Evolutionary conservation across 345 rosid genomes (phyloP).

Genomic region (Xanthoceras sorbifolium): DNA sequence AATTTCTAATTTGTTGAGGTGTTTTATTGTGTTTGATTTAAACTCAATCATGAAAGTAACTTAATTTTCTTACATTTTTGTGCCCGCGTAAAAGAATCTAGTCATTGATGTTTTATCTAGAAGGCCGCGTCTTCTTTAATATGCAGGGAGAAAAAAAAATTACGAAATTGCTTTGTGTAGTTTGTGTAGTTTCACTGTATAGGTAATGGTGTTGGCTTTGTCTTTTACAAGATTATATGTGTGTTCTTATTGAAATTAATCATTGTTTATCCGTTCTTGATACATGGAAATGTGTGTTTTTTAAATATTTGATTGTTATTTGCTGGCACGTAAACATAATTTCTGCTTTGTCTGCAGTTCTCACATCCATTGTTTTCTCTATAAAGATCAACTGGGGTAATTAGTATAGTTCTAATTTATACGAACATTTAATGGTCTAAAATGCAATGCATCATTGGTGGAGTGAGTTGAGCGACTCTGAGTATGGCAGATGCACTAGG

Average conservation of each 20-base stretch:
- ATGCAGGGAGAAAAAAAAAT: neutral
- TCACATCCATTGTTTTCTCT: neutral
- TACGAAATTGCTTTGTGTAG: neutral
- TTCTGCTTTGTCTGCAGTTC: neutral
- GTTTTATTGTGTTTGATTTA: conserved; percentile 1
- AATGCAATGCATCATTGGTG: neutral
- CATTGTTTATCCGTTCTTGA: neutral
- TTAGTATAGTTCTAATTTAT: neutral
- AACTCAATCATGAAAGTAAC: neutral
- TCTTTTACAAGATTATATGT: neutral
- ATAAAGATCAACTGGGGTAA: neutral
- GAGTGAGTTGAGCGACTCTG: no score
- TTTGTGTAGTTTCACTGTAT: neutral
- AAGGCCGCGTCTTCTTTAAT: neutral
- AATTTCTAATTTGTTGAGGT: neutral
- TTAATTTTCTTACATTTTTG: neutral
- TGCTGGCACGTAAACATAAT: neutral
- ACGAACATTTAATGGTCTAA: neutral
- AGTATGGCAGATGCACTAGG: neutral
- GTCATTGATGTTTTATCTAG: neutral
- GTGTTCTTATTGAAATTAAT: neutral
- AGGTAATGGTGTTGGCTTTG: neutral
- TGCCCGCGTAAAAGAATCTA: neutral
- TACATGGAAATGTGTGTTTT: neutral
- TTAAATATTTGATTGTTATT: neutral